These are phyloP conservation scores for Spiromastix sp. DNA, from an alignment of 2,329 filamentous ascomycete species.

Conservation along the genomic window DNA sequence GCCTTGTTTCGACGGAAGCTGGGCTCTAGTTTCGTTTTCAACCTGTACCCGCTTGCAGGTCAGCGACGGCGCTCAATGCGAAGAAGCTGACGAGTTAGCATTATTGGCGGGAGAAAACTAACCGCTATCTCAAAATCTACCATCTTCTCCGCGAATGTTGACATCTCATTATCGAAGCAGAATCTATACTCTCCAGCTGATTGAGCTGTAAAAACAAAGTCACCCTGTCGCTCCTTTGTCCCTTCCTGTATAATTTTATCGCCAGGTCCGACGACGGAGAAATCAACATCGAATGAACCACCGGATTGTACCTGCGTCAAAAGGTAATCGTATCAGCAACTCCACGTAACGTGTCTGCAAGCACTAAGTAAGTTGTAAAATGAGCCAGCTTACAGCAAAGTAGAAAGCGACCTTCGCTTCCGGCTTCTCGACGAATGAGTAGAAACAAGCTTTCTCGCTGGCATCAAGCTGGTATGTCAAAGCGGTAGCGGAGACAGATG, in stretches of 20 bases:
- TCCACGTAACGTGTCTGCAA: too few species aligned
- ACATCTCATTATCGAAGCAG: slow-evolving; percentile 99
- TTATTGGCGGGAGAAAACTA: slow-evolving; percentile 28
- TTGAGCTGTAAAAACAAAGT: slow-evolving; percentile 94
- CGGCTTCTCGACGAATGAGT: slow-evolving; percentile 63
- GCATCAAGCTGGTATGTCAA: slow-evolving; percentile 86
- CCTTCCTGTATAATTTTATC: slow-evolving; percentile 76
- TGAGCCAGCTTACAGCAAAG: slow-evolving; percentile 66
- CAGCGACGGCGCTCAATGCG: not conserved
- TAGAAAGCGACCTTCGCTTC: slow-evolving; percentile 94
- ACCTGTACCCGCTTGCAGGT: slow-evolving; percentile 46
- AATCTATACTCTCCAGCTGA: slow-evolving; percentile 84
- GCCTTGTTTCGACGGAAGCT: slow-evolving; percentile 80
- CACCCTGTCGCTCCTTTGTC: slow-evolving; percentile 84
- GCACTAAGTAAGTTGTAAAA: too few species aligned
- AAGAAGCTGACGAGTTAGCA: not conserved
- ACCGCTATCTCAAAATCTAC: slow-evolving; percentile 97
- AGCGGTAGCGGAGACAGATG: slow-evolving; percentile 71
- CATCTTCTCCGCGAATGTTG: slow-evolving; percentile 91
- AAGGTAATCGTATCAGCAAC: too few species aligned
- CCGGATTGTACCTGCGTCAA: slow-evolving; percentile 81
- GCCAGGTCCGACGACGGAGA: slow-evolving; percentile 71
- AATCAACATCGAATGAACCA: slow-evolving; percentile 95
- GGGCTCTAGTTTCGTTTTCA: slow-evolving; percentile 76
- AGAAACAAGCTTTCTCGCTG: slow-evolving; percentile 96